A percentile compares a stretch with the other conserved stretches of the same genome.
These are phyloP conservation scores for Paraphoma sp. DNA, from an alignment of 2,329 filamentous ascomycete genomes.

Conservation along the genomic window DNA sequence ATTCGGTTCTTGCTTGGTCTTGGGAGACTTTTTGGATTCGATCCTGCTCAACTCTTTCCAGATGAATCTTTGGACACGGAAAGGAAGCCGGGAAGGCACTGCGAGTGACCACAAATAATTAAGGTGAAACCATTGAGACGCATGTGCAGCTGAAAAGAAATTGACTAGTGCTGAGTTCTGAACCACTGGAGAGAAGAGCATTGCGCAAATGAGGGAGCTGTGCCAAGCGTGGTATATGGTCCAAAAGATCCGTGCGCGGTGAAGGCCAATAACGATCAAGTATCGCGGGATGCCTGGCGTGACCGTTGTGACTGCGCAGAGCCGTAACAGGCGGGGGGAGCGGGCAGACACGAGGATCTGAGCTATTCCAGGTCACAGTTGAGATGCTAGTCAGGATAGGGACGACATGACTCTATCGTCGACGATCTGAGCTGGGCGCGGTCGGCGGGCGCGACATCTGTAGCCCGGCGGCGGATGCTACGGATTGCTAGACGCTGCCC, in stretches of 20 bases:
- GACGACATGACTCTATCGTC: constrained; percentile 5
- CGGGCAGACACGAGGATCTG: constrained; percentile 3
- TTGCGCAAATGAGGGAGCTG: not conserved
- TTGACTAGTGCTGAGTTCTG: not conserved
- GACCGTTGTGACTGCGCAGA: constrained; percentile 1
- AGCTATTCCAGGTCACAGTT: constrained; percentile 2
- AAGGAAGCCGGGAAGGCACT: not conserved
- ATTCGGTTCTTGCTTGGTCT: too few relatives aligned
- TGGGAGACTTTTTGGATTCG: too few relatives aligned
- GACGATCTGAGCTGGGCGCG: constrained; percentile 6
- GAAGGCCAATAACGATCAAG: constrained; percentile 8
- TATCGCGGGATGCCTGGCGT: constrained; percentile 13
- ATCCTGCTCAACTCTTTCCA: too few relatives aligned
- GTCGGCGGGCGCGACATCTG: constrained; percentile 3
- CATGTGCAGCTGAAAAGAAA: not conserved
- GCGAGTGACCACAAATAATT: not conserved
- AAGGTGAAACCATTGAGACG: not conserved
- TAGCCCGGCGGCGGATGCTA: constrained; percentile 12
- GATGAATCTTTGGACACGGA: not conserved
- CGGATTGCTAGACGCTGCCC: constrained; percentile 4
- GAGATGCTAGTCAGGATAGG: constrained; percentile 3
- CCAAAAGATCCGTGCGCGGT: not conserved
- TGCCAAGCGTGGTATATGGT: not conserved
- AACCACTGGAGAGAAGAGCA: not conserved
- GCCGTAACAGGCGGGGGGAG: not conserved